Evolutionary conservation across 2,329 filamentous ascomycete species (phyloP), one percentile per base, ranked within the genome.

Genomic region (Cladosporium sp.): DNA sequence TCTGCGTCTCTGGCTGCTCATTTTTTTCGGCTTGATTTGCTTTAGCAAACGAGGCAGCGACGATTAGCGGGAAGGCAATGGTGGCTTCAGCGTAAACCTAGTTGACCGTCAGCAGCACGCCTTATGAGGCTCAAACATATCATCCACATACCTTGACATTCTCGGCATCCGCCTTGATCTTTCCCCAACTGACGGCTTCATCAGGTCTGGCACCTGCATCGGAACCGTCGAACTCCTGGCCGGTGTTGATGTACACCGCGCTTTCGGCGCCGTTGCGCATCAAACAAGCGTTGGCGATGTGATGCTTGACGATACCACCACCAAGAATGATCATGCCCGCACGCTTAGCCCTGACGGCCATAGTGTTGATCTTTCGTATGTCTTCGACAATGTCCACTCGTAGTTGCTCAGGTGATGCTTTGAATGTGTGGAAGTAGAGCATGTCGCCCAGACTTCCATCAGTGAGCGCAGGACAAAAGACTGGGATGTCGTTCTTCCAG

Each of bases 361-460:
- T 88, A 16, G 91, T 96, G 80, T 99, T 99, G 78, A 99, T 93
- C 68, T 86, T 88, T 23, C 95, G 88, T 67, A 99, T 95, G 74
- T 99, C 95, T 74, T 96, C 91, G 26, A 97, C 92, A 66, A 98
- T 92, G 77, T 98, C 95, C 67, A 97, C 87, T 65, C 89, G 88
- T 50, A 99, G 84, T 78, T 94, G 91, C 67, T 83, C 81, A 3
- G 94, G 94, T 1, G 91, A 93, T 0, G 91, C 81, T 77, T 94
- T 95, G 86, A 93, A 99, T 0, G 93, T 96, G 81, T 99, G 94
- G 78, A 99, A 98, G 80, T 97, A 98, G 49, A 99, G 84, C 95
- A 99, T 99, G 78, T 99, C 95, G 5, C 95, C 95, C 23, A 99
- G 80, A 72, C 92, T 96, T 21, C 95, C 95, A 75, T 99, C 95